Evolutionary conservation across 2,329 filamentous ascomycete genomes (phyloP), one percentile per base, ranked within the genome.

Genomic region (Hypoxylon sp.): DNA sequence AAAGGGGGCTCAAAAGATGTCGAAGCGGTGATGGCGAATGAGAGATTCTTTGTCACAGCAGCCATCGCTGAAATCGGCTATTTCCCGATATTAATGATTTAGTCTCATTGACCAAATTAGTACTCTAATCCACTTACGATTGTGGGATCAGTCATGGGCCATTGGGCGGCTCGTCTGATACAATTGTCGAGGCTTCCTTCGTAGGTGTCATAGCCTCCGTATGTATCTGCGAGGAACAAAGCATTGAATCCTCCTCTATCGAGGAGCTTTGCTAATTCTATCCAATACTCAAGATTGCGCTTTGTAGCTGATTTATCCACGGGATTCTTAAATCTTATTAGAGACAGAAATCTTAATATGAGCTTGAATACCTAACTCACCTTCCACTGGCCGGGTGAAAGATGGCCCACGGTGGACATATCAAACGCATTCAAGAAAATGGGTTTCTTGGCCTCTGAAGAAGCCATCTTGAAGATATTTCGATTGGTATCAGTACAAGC

Each of bases 381-480:
- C 80, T 89, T 90, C 89, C 89, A 91, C 78, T 91, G 89, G 0
- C 89, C 89, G 0, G 88, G 88, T 0, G 86, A 88, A 34, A 91
- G 75, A 74, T 91, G 89, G 2, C 88, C 88, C 5, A 90, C 83
- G 0, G 88, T 90, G 1, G 83, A 87, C 87, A 90, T 90, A 65
- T 90, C 88, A 70, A 90, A 90, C 2, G 88, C 88, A 79, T 90
- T 90, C 50, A 90, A 79, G 5, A 90, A 74, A 13, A 90, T 89
- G 25, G 86, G 82, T 70, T 86, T 87, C 74, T 83, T 86, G 5
- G 68, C 73, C 30, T 69, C 61, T n/a, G 60, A 48, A 32, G 72
- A 67, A 50, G 70, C 67, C 28, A 70, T 62, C 14, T 64, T 58
- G 21, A 56, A 21, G 5, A 21, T 45, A 23, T 14, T 32, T 19